Conservation (phyloP, 176 grass and related monocot genomes). For the Bothriochloa decipiens region DNA sequence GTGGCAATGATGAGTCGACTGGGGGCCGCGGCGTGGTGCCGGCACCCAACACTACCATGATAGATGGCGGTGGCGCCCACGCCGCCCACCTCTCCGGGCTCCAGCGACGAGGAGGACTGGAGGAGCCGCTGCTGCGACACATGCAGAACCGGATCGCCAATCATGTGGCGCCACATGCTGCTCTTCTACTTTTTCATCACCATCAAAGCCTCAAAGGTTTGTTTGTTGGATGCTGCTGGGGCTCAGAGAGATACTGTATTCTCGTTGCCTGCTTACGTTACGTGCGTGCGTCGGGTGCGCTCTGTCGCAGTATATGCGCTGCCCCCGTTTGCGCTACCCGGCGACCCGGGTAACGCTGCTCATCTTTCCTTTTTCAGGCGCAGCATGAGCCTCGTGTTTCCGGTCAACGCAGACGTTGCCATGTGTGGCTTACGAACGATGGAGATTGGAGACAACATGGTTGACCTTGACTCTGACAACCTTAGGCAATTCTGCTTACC, state of each 20-base stretch:
- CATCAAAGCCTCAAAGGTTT: not conserved
- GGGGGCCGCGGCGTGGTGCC: not conserved
- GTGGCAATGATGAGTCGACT: not conserved
- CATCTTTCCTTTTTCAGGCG: slow-evolving; percentile 25
- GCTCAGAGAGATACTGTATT: not conserved
- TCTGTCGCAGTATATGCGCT: not conserved
- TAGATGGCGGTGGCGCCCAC: slow-evolving; percentile 14
- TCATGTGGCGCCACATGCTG: slow-evolving; percentile 34
- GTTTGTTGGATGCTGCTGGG: not conserved
- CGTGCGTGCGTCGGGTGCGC: not conserved
- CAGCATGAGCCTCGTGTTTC: not conserved
- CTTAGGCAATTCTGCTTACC: not conserved
- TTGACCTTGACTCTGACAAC: not conserved
- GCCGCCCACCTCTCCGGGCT: not conserved
- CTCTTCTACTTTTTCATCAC: not conserved
- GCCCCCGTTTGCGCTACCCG: not conserved
- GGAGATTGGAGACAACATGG: not conserved
- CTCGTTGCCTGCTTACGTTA: not conserved
- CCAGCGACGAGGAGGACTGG: not conserved
- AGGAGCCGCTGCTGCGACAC: not conserved
- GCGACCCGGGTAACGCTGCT: slow-evolving; percentile 2
- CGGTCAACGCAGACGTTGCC: not conserved
- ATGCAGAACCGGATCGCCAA: not conserved
- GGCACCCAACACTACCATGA: slow-evolving; percentile 17
- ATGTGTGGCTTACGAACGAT: not conserved